phyloP scores from a whole-genome alignment of 805 yeast genomes.

The Scheffersomyces ergatensis region DNA sequence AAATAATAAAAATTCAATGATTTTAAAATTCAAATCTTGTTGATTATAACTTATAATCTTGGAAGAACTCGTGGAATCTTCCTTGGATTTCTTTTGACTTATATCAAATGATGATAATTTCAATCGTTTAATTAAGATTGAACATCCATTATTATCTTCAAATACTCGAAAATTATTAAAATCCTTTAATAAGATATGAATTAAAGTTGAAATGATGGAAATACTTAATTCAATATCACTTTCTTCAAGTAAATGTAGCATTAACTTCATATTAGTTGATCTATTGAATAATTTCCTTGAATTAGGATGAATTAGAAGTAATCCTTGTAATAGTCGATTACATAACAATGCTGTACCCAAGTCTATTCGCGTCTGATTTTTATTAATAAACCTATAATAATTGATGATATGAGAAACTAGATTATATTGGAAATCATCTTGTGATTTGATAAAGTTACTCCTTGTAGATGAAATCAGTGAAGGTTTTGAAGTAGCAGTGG shows the following conservation, averaged over 20 bases:
- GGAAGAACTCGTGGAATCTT: not conserved
- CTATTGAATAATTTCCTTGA: constrained; percentile 50
- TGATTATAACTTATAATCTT: constrained; percentile 13
- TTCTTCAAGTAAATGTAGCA: constrained; percentile 23
- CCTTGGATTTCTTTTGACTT: constrained; percentile 3
- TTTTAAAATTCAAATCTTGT: constrained; percentile 58
- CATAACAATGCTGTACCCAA: constrained; percentile 12
- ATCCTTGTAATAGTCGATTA: constrained; percentile 53
- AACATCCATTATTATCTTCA: constrained; percentile 56
- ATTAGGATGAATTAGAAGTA: constrained; percentile 55
- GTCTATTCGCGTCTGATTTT: not conserved
- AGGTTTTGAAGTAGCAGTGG: no score
- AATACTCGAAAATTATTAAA: constrained; percentile 57
- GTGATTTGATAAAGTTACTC: constrained; percentile 37
- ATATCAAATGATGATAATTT: constrained; percentile 17
- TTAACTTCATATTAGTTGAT: constrained; percentile 34
- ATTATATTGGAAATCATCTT: constrained; percentile 54
- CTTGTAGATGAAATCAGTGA: not conserved
- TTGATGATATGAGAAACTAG: constrained; percentile 29
- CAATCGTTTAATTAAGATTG: constrained; percentile 43
- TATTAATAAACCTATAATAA: constrained; percentile 2
- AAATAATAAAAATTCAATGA: constrained; percentile 67
- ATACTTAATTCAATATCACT: constrained; percentile 16
- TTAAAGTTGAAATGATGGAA: constrained; percentile 51
- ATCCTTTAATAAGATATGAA: constrained; percentile 56